Conservation (phyloP, 805 yeast genomes). For the Cyberlindnera subsufficiens region DNA sequence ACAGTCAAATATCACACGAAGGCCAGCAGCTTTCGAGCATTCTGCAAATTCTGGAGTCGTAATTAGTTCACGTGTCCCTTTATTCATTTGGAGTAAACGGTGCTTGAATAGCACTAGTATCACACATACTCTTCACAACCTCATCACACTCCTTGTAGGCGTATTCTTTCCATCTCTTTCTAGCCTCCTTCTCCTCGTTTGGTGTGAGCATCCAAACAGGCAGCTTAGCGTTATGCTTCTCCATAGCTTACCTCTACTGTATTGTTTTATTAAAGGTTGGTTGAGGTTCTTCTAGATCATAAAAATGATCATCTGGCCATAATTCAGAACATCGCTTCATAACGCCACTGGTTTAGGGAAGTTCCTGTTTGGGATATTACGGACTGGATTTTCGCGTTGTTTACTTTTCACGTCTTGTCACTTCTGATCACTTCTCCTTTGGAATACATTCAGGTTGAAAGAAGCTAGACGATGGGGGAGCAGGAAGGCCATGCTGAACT, state of each 20-base stretch:
- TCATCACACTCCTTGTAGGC: conserved; percentile 66
- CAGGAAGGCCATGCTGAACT: conserved; percentile 20
- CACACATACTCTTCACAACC: conserved; percentile 57
- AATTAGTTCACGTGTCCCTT: conserved; percentile 39
- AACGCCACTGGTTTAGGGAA: too few species aligned
- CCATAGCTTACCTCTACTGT: conserved; percentile 9
- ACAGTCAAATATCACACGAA: conserved; percentile 65
- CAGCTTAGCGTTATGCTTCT: conserved; percentile 30
- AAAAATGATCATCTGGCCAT: too few species aligned
- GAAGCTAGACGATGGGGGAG: conserved; percentile 1
- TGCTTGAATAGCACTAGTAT: conserved; percentile 33
- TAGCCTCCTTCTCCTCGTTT: conserved; percentile 66
- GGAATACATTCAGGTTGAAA: too few species aligned
- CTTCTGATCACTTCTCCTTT: too few species aligned
- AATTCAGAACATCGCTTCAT: too few species aligned
- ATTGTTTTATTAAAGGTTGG: background rate
- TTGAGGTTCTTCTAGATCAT: background rate
- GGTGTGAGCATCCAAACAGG: conserved; percentile 79
- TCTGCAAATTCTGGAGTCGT: conserved; percentile 56
- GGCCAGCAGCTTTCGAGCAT: conserved; percentile 59
- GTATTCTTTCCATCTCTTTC: conserved; percentile 61
- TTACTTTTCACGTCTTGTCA: too few species aligned
- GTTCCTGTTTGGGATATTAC: too few species aligned
- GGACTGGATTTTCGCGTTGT: too few species aligned
- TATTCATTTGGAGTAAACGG: conserved; percentile 14